Evolutionary conservation across 2,329 filamentous ascomycete genomes (phyloP).

Genomic region (Colletotrichum sp.): DNA sequence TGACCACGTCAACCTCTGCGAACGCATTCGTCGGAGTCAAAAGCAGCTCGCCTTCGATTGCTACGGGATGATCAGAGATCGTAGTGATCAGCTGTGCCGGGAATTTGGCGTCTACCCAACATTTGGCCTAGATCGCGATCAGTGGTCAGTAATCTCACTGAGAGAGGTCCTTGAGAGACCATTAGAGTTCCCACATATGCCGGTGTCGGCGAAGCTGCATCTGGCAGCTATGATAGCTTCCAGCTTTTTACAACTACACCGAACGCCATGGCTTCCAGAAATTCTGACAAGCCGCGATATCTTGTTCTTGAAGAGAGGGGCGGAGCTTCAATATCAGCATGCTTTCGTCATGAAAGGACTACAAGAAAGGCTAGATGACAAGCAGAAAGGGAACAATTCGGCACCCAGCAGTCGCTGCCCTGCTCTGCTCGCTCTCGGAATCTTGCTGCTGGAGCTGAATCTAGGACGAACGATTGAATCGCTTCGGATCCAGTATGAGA

Average conservation of each 20-base stretch:
- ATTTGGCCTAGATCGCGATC: neutral
- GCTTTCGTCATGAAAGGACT: slow-evolving; percentile 1
- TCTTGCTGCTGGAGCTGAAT: slow-evolving; percentile 25
- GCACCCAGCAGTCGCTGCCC: neutral
- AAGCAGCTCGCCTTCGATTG: neutral
- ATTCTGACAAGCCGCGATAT: neutral
- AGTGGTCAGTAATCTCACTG: slow-evolving; percentile 14
- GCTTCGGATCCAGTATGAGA: neutral
- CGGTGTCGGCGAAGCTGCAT: slow-evolving; percentile 11
- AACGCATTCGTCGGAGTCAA: neutral
- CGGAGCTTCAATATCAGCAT: neutral
- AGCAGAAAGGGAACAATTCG: neutral
- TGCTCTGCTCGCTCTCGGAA: slow-evolving; percentile 21
- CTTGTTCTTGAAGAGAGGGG: slow-evolving; percentile 14
- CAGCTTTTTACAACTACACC: slow-evolving; percentile 27
- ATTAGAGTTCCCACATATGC: neutral
- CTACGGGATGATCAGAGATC: slow-evolving; percentile 3
- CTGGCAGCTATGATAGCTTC: slow-evolving; percentile 24
- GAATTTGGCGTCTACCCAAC: neutral
- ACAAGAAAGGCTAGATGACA: neutral
- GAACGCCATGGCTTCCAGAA: slow-evolving; percentile 26
- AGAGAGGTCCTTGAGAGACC: neutral
- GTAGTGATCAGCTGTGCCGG: neutral
- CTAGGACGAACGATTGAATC: slow-evolving; percentile 3
- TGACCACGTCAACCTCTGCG: neutral